Percentiles rank a stretch among this genome's conserved stretches.
Conservation (phyloP, 2,329 filamentous ascomycete genomes). For the Gnomoniopsis smithogilvyi region DNA sequence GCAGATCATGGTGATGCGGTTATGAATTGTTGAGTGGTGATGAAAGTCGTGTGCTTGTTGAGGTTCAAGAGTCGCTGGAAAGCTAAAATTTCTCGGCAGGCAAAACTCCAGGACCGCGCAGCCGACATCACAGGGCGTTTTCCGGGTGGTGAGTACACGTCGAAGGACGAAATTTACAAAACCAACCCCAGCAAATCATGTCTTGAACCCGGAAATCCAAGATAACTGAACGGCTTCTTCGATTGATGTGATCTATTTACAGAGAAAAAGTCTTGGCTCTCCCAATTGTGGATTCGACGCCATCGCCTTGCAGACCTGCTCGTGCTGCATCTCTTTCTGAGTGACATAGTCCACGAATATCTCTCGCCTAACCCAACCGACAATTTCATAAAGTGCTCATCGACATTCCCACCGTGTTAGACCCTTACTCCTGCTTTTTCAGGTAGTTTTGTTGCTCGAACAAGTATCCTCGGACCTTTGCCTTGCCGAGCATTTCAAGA, state of each 20-base stretch:
- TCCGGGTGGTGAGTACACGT: background rate
- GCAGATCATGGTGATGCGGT: conserved; percentile 37
- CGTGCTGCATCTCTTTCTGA: background rate
- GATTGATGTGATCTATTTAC: conserved; percentile 1
- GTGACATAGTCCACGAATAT: background rate
- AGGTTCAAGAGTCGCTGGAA: conserved; percentile 11
- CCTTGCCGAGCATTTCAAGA: conserved; percentile 70
- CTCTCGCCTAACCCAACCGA: background rate
- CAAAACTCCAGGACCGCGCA: background rate
- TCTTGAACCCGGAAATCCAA: background rate
- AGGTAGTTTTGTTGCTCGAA: conserved; percentile 79
- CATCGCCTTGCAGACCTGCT: background rate
- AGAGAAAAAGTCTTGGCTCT: background rate
- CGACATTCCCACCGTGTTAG: background rate
- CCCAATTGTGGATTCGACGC: background rate
- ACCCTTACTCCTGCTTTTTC: conserved; percentile 36
- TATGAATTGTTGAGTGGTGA: conserved; percentile 21
- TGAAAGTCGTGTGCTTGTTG: conserved; percentile 3
- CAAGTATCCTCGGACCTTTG: conserved; percentile 75
- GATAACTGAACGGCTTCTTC: background rate
- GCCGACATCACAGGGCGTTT: background rate
- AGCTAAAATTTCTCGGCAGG: conserved; percentile 19
- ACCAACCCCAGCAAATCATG: background rate
- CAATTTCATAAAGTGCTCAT: background rate
- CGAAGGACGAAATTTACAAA: background rate